Evolutionary conservation across 148 eudicot species (phyloP).

Genomic region (Suaeda aralocaspica): DNA sequence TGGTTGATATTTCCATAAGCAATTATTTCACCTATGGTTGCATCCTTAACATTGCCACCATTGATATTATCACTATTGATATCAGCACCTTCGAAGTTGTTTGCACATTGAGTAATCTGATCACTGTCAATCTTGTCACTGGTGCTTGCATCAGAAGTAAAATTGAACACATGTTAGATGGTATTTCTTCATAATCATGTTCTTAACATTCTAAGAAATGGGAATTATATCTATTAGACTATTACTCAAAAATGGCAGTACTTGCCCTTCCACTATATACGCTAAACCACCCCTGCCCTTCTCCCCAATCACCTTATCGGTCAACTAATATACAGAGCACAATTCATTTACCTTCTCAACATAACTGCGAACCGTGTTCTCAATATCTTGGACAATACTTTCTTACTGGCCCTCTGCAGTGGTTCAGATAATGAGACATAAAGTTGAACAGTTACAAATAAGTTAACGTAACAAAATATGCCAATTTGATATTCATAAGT

Average conservation of each 20-base stretch:
- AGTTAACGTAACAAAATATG: neutral
- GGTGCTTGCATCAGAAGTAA: too few species aligned
- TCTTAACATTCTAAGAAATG: neutral
- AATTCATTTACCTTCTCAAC: conserved; percentile 76
- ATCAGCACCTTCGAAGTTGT: too few species aligned
- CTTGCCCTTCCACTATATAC: too few species aligned
- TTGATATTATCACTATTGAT: too few species aligned
- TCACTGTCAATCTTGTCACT: too few species aligned
- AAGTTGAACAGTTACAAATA: neutral
- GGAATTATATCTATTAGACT: neutral
- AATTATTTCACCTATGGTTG: too few species aligned
- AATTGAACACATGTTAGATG: neutral
- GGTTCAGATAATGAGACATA: conserved; percentile 7
- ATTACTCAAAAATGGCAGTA: neutral
- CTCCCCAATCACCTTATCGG: neutral
- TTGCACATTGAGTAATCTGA: too few species aligned
- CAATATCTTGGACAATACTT: conserved; percentile 88
- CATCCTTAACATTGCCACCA: too few species aligned
- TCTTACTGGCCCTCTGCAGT: conserved; percentile 89
- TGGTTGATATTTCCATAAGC: too few species aligned
- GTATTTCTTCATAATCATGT: neutral
- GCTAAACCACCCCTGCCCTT: too few species aligned
- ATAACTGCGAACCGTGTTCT: conserved; percentile 95
- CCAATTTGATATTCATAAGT: neutral
- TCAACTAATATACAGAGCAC: neutral